Evolutionary conservation across 2,329 filamentous ascomycete species (phyloP), one percentile per base, ranked within the genome.

Genomic region (Furcasterigmium sp.): DNA sequence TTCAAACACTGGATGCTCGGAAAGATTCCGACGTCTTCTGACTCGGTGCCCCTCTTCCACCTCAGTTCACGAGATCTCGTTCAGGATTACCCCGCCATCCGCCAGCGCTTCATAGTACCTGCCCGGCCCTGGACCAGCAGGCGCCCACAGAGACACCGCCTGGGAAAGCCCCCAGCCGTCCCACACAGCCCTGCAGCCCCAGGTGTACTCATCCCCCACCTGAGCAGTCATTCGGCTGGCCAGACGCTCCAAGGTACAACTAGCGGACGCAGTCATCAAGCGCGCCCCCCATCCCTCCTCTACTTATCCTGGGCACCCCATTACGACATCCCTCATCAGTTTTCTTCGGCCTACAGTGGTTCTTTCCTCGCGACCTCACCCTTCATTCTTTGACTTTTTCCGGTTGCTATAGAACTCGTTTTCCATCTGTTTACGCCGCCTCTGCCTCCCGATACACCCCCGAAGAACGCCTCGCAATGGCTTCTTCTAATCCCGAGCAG

Each of bases 401-500:
- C 32, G 6, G 32, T 19, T 15, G 6, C 32, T 19, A 21, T 25
- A 28, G 36, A 25, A n/a, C 32, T 35, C 32, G 32, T 17, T 11
- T 17, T 17, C 7, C 17, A 7, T 18, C 32, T 14, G 32, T 3
- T 17, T 17, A 35, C 32, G 10, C 5, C 32, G 6, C 7, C 18
- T 11, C n/a, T n/a, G 15, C 17, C 32, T 35, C 15, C 11, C 5
- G 19, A 38, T n/a, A 23, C 8, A 10, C n/a, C 17, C 25, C 26
- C 26, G 26, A 25, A 34, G 28, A 41, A 10, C 25, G 28, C 34
- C 21, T 32, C 28, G 35, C 37, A 40, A 51, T 51, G 49, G 43
- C 47, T 48, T 51, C 49, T 34, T 40, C 41, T 29, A 39, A 41
- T 21, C 35, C 42, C 39, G 45, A 41, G 14, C 43, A 42, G 43